A percentile compares a stretch with the other conserved stretches of the same genome.
Conservation (phyloP, 768 basidiomycete genomes). For the Mycena capillaripes region DNA sequence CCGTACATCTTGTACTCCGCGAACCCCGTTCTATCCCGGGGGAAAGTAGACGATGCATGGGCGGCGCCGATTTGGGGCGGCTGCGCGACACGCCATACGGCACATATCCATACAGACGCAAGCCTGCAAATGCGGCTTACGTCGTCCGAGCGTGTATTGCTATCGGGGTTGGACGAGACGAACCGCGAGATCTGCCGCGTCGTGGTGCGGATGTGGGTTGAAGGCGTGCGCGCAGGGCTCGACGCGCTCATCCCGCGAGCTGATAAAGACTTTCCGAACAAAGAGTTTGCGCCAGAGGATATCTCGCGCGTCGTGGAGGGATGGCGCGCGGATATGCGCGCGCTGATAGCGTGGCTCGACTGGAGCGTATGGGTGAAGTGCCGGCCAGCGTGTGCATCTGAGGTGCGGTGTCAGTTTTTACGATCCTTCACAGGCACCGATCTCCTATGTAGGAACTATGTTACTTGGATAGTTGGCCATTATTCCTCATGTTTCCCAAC, state of each 20-base stretch:
- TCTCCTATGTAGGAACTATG: too few relatives aligned
- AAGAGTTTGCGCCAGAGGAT: constrained; percentile 21
- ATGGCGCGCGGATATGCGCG: not conserved
- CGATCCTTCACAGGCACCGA: too few relatives aligned
- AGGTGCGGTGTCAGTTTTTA: too few relatives aligned
- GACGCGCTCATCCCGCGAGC: constrained; percentile 1
- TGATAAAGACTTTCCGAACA: not conserved
- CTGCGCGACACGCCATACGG: constrained; percentile 43
- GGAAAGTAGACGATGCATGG: constrained; percentile 39
- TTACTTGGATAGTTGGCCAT: too few relatives aligned
- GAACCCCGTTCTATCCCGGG: not conserved
- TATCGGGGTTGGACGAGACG: constrained; percentile 36
- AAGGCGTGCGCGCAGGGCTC: constrained; percentile 20
- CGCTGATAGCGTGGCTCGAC: constrained; percentile 27
- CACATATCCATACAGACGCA: not conserved
- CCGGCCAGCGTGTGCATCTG: too few relatives aligned
- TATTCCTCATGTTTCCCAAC: too few relatives aligned
- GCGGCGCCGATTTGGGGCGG: constrained; percentile 44
- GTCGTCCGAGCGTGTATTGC: constrained; percentile 44
- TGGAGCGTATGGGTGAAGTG: constrained; percentile 35
- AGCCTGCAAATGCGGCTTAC: constrained; percentile 37
- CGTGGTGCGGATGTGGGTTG: constrained; percentile 29
- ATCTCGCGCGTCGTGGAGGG: not conserved
- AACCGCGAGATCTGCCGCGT: constrained; percentile 30
- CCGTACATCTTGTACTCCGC: constrained; percentile 17